phyloP scores from a whole-genome alignment of 164 flowering plant species.

The Malania oleifera region DNA sequence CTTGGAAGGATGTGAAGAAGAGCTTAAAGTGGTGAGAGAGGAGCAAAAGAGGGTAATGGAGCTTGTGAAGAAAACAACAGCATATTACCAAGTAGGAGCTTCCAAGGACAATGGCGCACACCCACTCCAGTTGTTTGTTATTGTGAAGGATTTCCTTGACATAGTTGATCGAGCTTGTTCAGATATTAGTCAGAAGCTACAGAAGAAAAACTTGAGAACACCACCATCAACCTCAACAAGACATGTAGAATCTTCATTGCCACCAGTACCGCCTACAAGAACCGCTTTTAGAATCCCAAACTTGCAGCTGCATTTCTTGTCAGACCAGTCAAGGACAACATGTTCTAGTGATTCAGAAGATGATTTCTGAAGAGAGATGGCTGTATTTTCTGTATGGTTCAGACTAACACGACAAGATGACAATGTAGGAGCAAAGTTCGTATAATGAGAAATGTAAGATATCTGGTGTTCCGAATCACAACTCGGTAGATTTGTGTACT shows the following conservation, averaged over 20 bases:
- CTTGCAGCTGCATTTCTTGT: slow-evolving; percentile 45
- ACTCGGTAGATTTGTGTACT: too few species aligned
- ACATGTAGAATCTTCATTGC: slow-evolving; percentile 22
- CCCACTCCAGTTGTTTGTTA: slow-evolving; percentile 56
- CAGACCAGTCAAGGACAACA: slow-evolving; percentile 24
- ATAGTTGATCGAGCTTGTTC: slow-evolving; percentile 69
- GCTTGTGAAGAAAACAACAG: slow-evolving; percentile 59
- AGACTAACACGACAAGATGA: too few species aligned
- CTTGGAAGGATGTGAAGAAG: slow-evolving; percentile 50
- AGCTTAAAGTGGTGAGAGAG: slow-evolving; percentile 45
- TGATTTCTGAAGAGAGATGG: slow-evolving; percentile 26
- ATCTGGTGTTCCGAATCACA: too few species aligned
- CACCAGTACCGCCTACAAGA: slow-evolving; percentile 22
- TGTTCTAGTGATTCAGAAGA: slow-evolving; percentile 45
- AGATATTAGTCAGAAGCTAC: slow-evolving; percentile 43
- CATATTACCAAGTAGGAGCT: slow-evolving; percentile 67
- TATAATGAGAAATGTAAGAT: too few species aligned
- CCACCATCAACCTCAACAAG: too few species aligned
- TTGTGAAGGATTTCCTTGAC: slow-evolving; percentile 61
- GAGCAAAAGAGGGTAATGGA: slow-evolving; percentile 64
- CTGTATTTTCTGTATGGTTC: too few species aligned
- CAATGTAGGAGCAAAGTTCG: too few species aligned
- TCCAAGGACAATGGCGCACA: slow-evolving; percentile 34
- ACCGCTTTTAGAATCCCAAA: slow-evolving; percentile 33
- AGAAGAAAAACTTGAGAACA: slow-evolving; percentile 34